A percentile compares a stretch with the other conserved stretches of the same genome.
Evolutionary conservation across 805 yeast species (phyloP).

Genomic region (Isabelozyma gotoi): DNA sequence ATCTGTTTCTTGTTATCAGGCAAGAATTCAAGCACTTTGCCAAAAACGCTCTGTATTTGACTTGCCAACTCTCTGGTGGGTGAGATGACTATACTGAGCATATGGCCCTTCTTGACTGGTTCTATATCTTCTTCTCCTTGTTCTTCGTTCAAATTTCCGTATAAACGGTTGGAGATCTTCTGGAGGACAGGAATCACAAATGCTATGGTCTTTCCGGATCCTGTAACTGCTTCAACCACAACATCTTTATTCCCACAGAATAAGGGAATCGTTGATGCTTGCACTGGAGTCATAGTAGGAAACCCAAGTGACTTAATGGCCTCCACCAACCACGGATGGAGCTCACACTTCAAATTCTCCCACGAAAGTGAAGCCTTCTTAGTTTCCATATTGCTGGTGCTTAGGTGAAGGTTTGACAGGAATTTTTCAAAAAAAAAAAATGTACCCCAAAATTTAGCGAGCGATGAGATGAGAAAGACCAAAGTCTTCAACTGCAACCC

Average conservation of each 20-base stretch:
- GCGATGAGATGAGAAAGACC: constrained; percentile 1
- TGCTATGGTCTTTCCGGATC: constrained; percentile 97
- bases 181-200: constrained; percentile 82
- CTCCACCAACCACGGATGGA: constrained; percentile 70
- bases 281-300: constrained; percentile 91
- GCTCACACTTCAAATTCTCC: constrained; percentile 51
- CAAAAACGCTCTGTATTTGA: constrained; percentile 70
- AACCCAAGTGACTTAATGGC: constrained; percentile 78
- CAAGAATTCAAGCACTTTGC: constrained; percentile 54
- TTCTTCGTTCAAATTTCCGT: constrained; percentile 6
- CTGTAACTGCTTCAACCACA: constrained; percentile 95
- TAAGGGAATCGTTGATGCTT: constrained; percentile 90
- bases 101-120: constrained; percentile 57
- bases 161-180: constrained; percentile 44
- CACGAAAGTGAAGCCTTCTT: constrained; percentile 52
- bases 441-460: background rate
- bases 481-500: background rate
- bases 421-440: background rate
- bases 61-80: constrained; percentile 72
- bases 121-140: constrained; percentile 17
- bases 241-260: constrained; percentile 86
- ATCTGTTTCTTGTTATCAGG: constrained; percentile 48
- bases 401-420: background rate
- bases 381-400: constrained; percentile 16
- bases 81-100: constrained; percentile 70